Evolutionary conservation across 495 filamentous ascomycete genomes (phyloP).

Genomic region (Pseudomonodictys pantanalensis): DNA sequence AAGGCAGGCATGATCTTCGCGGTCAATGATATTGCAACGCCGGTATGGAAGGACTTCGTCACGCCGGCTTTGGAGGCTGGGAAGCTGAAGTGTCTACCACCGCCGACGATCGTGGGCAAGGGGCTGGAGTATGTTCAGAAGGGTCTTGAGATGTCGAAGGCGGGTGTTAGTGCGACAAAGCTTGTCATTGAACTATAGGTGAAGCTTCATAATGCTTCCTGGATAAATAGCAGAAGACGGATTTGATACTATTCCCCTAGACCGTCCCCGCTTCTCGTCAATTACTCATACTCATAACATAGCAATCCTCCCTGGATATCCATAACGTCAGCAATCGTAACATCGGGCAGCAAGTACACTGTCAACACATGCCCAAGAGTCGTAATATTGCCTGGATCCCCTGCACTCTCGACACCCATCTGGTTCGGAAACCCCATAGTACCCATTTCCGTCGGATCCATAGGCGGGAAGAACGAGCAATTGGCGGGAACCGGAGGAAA

Average conservation of each 20-base stretch:
- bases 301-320: conserved; percentile 35
- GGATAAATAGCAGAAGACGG: too few relatives aligned
- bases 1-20: conserved; percentile 48
- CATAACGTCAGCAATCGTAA: conserved; percentile 43
- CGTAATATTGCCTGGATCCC: conserved; percentile 29
- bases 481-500: background rate
- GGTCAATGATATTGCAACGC: conserved; percentile 45
- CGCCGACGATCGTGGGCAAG: conserved; percentile 42
- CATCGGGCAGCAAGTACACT: conserved; percentile 33
- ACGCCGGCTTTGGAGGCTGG: conserved; percentile 42
- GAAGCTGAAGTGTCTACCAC: conserved; percentile 41
- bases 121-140: conserved; percentile 41
- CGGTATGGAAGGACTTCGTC: conserved; percentile 46
- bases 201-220: too few relatives aligned
- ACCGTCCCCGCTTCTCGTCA: too few relatives aligned
- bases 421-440: background rate
- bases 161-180: conserved; percentile 43
- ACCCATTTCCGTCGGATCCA: too few relatives aligned
- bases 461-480: background rate
- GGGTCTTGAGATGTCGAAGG: conserved; percentile 38
- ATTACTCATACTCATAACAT: conserved; percentile 34
- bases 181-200: conserved; percentile 39
- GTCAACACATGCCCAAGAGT: conserved; percentile 42
- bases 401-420: background rate
- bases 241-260: too few relatives aligned